Conservation (phyloP, 2,329 filamentous ascomycete species). For the Talaromyces sp. region DNA sequence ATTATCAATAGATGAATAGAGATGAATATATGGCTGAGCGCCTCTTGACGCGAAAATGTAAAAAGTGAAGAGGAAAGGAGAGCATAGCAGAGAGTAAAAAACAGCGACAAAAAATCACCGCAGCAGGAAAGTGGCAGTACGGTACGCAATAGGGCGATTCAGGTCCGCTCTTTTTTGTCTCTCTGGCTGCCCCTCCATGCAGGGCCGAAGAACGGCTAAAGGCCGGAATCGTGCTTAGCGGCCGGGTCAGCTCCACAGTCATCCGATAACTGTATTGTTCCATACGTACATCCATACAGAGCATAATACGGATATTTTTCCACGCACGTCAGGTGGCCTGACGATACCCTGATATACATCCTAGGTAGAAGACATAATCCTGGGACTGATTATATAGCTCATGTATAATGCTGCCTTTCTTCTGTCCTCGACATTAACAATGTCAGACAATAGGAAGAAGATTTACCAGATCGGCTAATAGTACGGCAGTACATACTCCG, state of each 20-base stretch:
- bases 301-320: not conserved
- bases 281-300: not conserved
- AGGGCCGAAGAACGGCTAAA: constrained; percentile 14
- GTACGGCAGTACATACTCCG: not conserved
- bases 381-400: not conserved
- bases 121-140: not conserved
- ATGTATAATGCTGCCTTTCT: not conserved
- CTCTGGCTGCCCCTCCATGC: constrained; percentile 8
- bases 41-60: not conserved
- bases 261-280: not conserved
- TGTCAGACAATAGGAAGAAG: not conserved
- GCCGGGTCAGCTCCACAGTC: not conserved
- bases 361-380: not conserved
- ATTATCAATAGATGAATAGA: not conserved
- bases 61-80: not conserved
- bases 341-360: not conserved
- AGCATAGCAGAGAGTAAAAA: not conserved
- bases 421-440: not conserved
- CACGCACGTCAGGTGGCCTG: constrained; percentile 3
- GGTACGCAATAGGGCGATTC: not conserved
- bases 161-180: not conserved
- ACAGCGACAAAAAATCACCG: not conserved
- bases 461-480: not conserved
- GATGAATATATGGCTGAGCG: too few species aligned
- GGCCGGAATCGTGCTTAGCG: constrained; percentile 8